Conservation (phyloP, 371 early-diverging fungal species). For the Umbelopsis sp. region DNA sequence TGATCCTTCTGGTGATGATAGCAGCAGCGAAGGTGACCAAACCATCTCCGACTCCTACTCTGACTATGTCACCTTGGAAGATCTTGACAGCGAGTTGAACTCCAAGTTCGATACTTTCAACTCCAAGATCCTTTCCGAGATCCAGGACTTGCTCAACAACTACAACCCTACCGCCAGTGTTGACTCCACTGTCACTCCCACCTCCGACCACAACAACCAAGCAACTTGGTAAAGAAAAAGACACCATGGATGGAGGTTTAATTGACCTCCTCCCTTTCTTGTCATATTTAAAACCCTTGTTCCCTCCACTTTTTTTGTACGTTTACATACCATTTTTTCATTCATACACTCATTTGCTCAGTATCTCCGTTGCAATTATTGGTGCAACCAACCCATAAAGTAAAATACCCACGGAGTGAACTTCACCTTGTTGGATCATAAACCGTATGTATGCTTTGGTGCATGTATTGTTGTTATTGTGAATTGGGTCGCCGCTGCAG, state of each 20-base stretch:
- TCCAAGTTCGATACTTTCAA: not conserved
- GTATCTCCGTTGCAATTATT: not conserved
- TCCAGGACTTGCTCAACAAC: not conserved
- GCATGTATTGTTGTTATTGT: too few relatives aligned
- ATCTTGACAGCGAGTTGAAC: conserved; percentile 18
- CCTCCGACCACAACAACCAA: conserved; percentile 33
- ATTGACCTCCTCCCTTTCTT: not conserved
- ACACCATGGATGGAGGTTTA: not conserved
- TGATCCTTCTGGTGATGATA: not conserved
- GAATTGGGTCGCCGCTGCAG: too few relatives aligned
- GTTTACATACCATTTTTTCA: not conserved
- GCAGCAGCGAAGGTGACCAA: not conserved
- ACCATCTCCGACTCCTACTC: not conserved
- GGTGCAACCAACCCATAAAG: conserved; percentile 7
- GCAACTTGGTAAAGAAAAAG: conserved; percentile 24
- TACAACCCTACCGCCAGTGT: conserved; percentile 21
- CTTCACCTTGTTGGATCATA: too few relatives aligned
- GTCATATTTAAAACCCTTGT: not conserved
- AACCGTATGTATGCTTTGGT: too few relatives aligned
- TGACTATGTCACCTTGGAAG: not conserved
- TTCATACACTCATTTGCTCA: conserved; percentile 4
- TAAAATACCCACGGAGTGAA: not conserved
- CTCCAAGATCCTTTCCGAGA: not conserved
- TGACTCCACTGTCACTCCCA: conserved; percentile 22
- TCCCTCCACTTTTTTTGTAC: not conserved